Percentiles rank a stretch among this genome's conserved stretches.
These are phyloP conservation scores for Neonectria ditissima DNA, from an alignment of 2,329 filamentous ascomycete genomes.

Conservation along the genomic window DNA sequence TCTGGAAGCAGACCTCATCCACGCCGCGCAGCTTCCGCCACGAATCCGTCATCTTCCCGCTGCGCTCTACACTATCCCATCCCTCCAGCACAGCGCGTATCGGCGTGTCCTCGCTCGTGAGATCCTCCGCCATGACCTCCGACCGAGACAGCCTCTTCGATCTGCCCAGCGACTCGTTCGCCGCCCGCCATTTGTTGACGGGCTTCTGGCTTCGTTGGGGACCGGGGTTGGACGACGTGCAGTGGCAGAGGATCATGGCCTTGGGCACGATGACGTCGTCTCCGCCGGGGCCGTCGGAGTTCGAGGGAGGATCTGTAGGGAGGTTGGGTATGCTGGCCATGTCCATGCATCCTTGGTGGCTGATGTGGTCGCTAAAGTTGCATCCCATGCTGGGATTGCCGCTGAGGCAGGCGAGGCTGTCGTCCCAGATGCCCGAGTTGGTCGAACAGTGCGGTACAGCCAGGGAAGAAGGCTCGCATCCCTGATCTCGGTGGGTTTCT, in stretches of 20 bases:
- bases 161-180: constrained; percentile 38
- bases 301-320: neutral
- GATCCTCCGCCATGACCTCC: constrained; percentile 37
- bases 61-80: constrained; percentile 45
- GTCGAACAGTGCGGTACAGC: neutral
- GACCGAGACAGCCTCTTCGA: constrained; percentile 26
- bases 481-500: neutral
- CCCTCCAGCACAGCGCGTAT: constrained; percentile 44
- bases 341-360: neutral
- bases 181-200: constrained; percentile 42
- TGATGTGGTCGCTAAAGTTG: neutral
- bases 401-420: neutral
- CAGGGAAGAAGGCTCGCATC: neutral
- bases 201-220: neutral
- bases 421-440: neutral
- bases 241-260: neutral
- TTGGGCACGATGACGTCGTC: constrained; percentile 4
- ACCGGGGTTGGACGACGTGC: neutral
- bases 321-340: no score
- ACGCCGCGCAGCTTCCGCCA: constrained; percentile 45
- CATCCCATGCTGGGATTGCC: neutral
- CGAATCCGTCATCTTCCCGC: constrained; percentile 40
- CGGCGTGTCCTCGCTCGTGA: constrained; percentile 40
- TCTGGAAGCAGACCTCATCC: constrained; percentile 41
- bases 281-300: neutral